Base-by-base conservation (phyloP, 2,329 filamentous ascomycete genomes). In the Mycosphaerella arachidis region DNA sequence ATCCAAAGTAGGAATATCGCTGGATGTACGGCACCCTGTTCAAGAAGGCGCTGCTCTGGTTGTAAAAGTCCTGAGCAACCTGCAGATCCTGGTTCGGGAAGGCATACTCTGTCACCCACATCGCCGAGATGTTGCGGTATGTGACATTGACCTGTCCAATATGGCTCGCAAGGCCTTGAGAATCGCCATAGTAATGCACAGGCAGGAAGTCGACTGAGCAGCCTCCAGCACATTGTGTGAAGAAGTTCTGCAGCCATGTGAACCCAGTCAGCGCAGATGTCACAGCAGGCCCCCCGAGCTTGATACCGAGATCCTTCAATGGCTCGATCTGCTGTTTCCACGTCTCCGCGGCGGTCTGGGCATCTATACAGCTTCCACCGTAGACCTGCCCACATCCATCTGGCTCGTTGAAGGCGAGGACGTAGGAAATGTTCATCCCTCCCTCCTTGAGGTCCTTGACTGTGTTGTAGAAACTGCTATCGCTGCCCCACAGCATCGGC, bases 91-190 rank as follows among this genome's bases (percentile, higher is more conserved):
- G 78, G 62, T 87, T 74, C 57, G 77, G 72, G 56, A 81, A 81
- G 40, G 87, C 89, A 72, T 88, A 92, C 74, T 94, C 90, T 29
- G 90, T 93, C 10, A 93, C 79, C 90, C 90, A 93, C 62, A 92
- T 84, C 3, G 82, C 29, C 40, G 57, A 59, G 57, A 59, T 55
- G 45, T 59, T 59, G 31, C 53, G 57, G 64, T 77, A 80, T 40
- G 72, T 76, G 0, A 76, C 80, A 52, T 79, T 77, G 50, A 85
- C 81, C 62, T 84, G 79, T 6, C 86, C 87, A 59, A 91, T 79
- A 63, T 88, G 86, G 63, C 82, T 86, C 2, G 86, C 85, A 63
- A 91, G 72, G 0, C 86, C 87, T 52, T 83, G 83, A 67, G 90
- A 90, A 63, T 86, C 82, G 20, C 89, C 88, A 57, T 83, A 83